A percentile compares a stretch with the other conserved stretches of the same genome.
Conservation (phyloP, 805 yeast genomes). For the Myxozyma sirexii region DNA sequence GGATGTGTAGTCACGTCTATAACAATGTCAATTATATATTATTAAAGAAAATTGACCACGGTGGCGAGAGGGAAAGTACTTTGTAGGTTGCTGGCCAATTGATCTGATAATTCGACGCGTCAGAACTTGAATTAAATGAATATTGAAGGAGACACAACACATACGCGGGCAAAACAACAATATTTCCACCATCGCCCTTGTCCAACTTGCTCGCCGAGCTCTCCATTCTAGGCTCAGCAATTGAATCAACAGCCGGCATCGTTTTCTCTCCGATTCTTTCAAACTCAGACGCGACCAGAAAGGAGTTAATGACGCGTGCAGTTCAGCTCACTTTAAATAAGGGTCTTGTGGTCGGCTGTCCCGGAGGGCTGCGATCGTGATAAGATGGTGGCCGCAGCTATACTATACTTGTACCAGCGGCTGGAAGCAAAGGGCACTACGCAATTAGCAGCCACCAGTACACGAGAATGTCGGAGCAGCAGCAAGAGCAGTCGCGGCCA, state of each 20-base stretch:
- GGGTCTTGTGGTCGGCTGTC: background rate
- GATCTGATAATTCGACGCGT: background rate
- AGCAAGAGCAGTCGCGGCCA: background rate
- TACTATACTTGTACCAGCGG: background rate
- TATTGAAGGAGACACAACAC: background rate
- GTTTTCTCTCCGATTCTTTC: too few species aligned
- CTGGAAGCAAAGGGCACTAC: too few species aligned
- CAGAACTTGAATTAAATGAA: background rate
- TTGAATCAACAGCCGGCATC: too few species aligned
- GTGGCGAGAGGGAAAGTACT: background rate
- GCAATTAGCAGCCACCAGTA: background rate
- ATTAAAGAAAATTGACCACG: too few species aligned
- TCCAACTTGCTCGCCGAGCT: too few species aligned
- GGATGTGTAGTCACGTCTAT: background rate
- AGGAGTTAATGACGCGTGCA: background rate
- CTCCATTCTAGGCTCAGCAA: too few species aligned
- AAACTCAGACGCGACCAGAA: too few species aligned
- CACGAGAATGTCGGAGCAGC: constrained; percentile 41
- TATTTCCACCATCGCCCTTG: too few species aligned
- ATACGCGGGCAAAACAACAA: background rate
- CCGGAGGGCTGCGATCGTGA: background rate
- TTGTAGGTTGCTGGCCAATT: background rate
- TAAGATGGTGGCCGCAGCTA: constrained; percentile 1
- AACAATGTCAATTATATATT: background rate
- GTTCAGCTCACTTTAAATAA: background rate